Evolutionary conservation across 2,329 filamentous ascomycete species (phyloP).

Genomic region (Alternaria brassicae): DNA sequence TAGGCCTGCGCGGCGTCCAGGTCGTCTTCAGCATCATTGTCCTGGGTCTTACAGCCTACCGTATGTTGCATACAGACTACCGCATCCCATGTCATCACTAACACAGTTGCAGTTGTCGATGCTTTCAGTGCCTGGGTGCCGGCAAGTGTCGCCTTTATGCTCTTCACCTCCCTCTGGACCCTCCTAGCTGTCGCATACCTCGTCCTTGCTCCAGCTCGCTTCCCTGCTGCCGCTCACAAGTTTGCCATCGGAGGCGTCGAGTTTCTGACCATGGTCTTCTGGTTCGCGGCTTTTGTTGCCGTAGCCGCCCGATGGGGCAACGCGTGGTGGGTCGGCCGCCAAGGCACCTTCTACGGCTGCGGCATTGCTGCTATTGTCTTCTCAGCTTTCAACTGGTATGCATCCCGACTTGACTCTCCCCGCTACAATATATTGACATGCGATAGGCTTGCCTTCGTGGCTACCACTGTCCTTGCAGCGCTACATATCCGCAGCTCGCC

Average conservation of each 20-base stretch:
- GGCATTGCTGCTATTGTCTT: conserved; percentile 72
- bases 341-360: conserved; percentile 60
- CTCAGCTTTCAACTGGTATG: conserved; percentile 69
- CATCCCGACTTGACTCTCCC: not conserved
- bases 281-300: conserved; percentile 87
- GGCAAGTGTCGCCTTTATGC: conserved; percentile 73
- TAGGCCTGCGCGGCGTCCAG: conserved; percentile 72
- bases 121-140: conserved; percentile 59
- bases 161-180: conserved; percentile 82
- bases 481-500: conserved; percentile 56
- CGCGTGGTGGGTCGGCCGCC: conserved; percentile 58
- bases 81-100: conserved; percentile 1
- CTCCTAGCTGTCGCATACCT: conserved; percentile 73
- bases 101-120: conserved; percentile 54
- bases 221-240: conserved; percentile 67
- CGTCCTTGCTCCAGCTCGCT: conserved; percentile 70
- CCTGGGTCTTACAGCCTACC: conserved; percentile 77
- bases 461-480: conserved; percentile 58
- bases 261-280: conserved; percentile 80
- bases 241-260: conserved; percentile 74
- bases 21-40: conserved; percentile 75
- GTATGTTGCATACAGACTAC: conserved; percentile 57
- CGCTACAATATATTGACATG: conserved; percentile 16
- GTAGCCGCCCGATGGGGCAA: conserved; percentile 70
- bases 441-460: conserved; percentile 59